phyloP scores from a whole-genome alignment of 306 rosid genomes.

The Rubus idaeus region DNA sequence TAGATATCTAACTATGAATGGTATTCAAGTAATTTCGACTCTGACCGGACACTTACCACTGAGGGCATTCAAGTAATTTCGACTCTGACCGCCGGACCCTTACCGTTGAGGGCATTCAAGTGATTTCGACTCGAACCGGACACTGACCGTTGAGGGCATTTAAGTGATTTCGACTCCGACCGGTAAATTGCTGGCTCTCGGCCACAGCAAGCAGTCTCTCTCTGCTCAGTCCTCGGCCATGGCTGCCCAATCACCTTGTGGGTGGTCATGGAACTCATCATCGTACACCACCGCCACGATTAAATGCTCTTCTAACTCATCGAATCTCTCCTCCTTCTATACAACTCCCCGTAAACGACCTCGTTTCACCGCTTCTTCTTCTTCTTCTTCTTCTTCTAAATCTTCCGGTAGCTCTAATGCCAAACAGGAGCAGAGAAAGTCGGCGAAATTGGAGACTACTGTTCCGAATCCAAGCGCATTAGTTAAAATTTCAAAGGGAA shows the following conservation, averaged over 20 bases:
- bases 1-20: no score
- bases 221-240: conserved; percentile 22
- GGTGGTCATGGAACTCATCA: conserved; percentile 24
- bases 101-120: no score
- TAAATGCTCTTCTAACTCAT: conserved; percentile 13
- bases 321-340: conserved; percentile 14
- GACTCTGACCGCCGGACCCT: no score
- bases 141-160: background rate
- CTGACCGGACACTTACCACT: background rate
- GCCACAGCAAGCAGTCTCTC: background rate
- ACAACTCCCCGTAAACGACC: conserved; percentile 24
- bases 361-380: conserved; percentile 25
- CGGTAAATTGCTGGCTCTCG: background rate
- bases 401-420: conserved; percentile 24
- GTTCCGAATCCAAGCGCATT: conserved; percentile 18
- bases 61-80: conserved; percentile 3
- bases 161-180: background rate
- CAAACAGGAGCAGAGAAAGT: conserved; percentile 14
- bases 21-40: no score
- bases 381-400: conserved; percentile 22
- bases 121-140: no score
- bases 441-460: conserved; percentile 16
- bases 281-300: background rate
- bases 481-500: background rate
- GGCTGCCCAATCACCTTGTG: conserved; percentile 34